Conservation (phyloP, 768 basidiomycete species). For the Kwoniella bestiolae region DNA sequence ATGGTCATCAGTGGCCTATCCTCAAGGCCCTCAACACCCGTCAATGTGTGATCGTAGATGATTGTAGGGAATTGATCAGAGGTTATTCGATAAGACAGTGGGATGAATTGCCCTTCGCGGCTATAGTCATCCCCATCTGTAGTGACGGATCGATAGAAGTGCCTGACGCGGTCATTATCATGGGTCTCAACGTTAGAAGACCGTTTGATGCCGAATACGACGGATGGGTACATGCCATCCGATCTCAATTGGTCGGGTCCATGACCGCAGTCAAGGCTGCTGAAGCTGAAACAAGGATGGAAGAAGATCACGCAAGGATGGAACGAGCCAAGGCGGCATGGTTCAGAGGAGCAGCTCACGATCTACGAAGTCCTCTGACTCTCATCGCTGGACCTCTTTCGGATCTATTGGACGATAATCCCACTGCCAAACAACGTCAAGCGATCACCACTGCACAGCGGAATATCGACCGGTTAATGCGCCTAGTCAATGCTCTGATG, state of each 20-base stretch:
- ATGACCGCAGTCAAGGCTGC: constrained; percentile 36
- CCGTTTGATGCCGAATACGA: constrained; percentile 51
- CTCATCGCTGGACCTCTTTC: constrained; percentile 49
- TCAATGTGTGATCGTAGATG: constrained; percentile 50
- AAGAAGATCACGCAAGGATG: constrained; percentile 38
- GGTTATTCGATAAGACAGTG: constrained; percentile 47
- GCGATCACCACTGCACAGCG: constrained; percentile 44
- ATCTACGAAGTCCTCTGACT: constrained; percentile 50
- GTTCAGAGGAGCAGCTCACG: constrained; percentile 53
- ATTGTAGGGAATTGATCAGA: constrained; percentile 39
- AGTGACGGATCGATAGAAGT: constrained; percentile 40
- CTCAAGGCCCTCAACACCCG: constrained; percentile 43
- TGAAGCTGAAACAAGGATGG: constrained; percentile 33
- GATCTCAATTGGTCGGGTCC: constrained; percentile 41
- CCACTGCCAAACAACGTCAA: constrained; percentile 24
- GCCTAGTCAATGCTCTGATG: constrained; percentile 59
- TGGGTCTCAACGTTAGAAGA: constrained; percentile 51
- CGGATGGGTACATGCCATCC: constrained; percentile 43
- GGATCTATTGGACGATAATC: constrained; percentile 40
- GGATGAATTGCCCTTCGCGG: constrained; percentile 50
- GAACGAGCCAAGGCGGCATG: constrained; percentile 51
- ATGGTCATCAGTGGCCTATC: constrained; percentile 44
- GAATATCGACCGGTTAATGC: constrained; percentile 56
- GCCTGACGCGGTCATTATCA: constrained; percentile 47
- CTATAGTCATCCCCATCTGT: constrained; percentile 53